Evolutionary conservation across 179 eudicot species (phyloP).

Genomic region (Amaranthus tricolor): DNA sequence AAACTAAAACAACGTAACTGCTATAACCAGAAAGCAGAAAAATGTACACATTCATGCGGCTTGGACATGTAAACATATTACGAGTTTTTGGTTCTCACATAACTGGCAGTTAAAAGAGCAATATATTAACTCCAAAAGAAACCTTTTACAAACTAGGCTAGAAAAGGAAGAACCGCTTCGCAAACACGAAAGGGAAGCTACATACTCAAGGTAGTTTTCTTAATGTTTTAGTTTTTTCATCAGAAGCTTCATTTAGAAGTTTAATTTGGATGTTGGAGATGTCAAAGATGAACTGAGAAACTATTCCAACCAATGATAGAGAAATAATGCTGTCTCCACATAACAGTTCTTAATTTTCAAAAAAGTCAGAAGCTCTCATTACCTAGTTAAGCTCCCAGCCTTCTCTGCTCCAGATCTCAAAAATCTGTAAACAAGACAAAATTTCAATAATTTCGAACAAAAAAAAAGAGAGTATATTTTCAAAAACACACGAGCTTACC

Average conservation of each 20-base stretch:
- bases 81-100: not conserved
- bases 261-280: not conserved
- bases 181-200: no score
- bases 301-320: not conserved
- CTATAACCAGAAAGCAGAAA: not conserved
- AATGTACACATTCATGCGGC: not conserved
- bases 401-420: conserved; percentile 76
- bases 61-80: not conserved
- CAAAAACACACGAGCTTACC: conserved; percentile 31
- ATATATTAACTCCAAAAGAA: no score
- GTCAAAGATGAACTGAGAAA: not conserved
- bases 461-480: not conserved
- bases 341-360: not conserved
- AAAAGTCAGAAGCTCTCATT: conserved; percentile 19
- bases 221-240: not conserved
- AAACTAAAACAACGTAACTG: not conserved
- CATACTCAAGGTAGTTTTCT: no score
- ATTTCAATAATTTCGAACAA: not conserved
- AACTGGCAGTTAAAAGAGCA: no score
- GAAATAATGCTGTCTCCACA: not conserved
- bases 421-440: conserved; percentile 46
- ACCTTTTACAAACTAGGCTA: no score
- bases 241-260: not conserved
- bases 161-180: no score
- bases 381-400: conserved; percentile 74